Conservation (phyloP, 495 filamentous ascomycete species). For the Neurospora sp. region DNA sequence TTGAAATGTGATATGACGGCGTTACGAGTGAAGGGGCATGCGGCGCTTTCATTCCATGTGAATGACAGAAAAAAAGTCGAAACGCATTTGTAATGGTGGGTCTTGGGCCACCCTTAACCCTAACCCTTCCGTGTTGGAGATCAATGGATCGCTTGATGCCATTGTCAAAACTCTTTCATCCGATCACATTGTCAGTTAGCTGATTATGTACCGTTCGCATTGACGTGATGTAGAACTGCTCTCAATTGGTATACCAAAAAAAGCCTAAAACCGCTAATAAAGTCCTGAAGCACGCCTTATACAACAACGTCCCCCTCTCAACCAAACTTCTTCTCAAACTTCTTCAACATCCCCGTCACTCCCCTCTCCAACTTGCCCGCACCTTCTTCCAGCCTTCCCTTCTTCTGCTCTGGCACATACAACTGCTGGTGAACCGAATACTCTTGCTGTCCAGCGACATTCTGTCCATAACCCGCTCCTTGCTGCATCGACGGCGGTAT, state of each 20-base stretch:
- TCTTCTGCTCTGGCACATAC: slow-evolving; percentile 59
- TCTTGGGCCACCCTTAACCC: neutral
- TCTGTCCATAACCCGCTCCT: slow-evolving; percentile 49
- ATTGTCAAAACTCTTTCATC: neutral
- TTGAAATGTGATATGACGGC: neutral
- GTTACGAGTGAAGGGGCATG: neutral
- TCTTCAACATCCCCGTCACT: slow-evolving; percentile 74
- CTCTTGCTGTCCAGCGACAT: slow-evolving; percentile 21
- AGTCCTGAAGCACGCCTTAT: neutral
- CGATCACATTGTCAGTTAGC: neutral
- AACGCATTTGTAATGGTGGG: neutral
- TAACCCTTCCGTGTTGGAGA: neutral
- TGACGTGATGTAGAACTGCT: neutral
- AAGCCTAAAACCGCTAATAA: neutral
- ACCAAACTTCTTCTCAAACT: slow-evolving; percentile 76
- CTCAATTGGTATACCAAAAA: neutral
- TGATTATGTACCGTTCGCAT: neutral
- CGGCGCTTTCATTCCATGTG: neutral
- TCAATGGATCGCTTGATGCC: neutral
- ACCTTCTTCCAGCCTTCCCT: slow-evolving; percentile 55
- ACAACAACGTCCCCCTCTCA: neutral
- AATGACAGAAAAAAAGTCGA: neutral
- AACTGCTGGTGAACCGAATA: slow-evolving; percentile 67
- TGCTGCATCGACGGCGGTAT: slow-evolving; percentile 18
- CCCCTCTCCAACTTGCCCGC: slow-evolving; percentile 65